Evolutionary conservation across 164 flowering plant species (phyloP).

Genomic region (Aristolochia fimbriata): DNA sequence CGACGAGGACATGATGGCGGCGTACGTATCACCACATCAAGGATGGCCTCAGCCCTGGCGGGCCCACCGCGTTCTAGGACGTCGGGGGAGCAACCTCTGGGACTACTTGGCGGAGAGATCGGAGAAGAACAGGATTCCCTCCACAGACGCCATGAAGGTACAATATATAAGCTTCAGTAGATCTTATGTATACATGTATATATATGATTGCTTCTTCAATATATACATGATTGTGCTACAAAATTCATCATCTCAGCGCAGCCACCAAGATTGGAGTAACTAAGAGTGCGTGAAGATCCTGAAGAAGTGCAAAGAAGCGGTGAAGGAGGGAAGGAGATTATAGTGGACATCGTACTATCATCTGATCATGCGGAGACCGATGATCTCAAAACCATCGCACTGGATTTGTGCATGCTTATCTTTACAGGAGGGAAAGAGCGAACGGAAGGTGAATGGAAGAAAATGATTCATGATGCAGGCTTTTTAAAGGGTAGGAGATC

Average conservation of each 20-base stretch:
- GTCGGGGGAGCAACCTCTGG: constrained; percentile 17
- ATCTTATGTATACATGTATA: too few relatives aligned
- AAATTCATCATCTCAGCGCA: too few relatives aligned
- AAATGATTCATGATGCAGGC: constrained; percentile 5
- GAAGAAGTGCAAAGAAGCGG: constrained; percentile 7
- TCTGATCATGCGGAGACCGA: not conserved
- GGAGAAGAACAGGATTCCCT: not conserved
- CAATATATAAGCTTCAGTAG: too few relatives aligned
- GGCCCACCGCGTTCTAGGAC: constrained; percentile 18
- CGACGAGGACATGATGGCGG: constrained; percentile 15
- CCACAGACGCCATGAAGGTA: constrained; percentile 4
- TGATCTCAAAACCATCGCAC: not conserved
- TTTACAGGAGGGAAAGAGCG: constrained; percentile 12
- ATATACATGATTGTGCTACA: too few relatives aligned
- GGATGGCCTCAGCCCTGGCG: not conserved
- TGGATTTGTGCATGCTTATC: constrained; percentile 13
- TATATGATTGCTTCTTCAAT: too few relatives aligned
- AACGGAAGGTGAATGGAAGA: constrained; percentile 10
- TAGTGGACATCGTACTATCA: constrained; percentile 9
- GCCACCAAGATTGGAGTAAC: constrained; percentile 7
- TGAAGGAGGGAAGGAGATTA: constrained; percentile 11
- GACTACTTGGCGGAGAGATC: not conserved
- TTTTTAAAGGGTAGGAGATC: constrained; percentile 1
- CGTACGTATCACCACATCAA: constrained; percentile 14
- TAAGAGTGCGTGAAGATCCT: constrained; percentile 8